Evolutionary conservation across 179 eudicot genomes (phyloP).

Genomic region (Dionaea muscipula): DNA sequence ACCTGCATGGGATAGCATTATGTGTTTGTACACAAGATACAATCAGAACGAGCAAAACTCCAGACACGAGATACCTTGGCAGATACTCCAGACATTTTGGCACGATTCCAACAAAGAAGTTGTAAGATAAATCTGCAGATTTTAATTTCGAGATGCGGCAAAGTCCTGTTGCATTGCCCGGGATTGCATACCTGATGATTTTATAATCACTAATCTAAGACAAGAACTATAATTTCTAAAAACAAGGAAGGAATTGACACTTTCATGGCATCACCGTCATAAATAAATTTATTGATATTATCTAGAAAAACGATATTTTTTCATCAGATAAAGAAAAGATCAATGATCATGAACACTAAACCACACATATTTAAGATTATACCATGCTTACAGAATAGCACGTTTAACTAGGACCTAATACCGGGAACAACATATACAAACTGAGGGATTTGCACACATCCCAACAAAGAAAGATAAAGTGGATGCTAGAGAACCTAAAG

Average conservation of each 20-base stretch:
- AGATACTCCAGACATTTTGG: constrained; percentile 73
- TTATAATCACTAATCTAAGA: constrained; percentile 2
- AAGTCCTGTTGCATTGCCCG: constrained; percentile 37
- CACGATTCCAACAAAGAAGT: constrained; percentile 58
- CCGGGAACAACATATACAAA: too few relatives aligned
- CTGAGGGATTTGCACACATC: too few relatives aligned
- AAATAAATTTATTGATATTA: too few relatives aligned
- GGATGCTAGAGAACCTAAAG: too few relatives aligned
- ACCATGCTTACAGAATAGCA: too few relatives aligned
- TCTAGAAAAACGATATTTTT: too few relatives aligned
- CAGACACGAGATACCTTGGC: constrained; percentile 43
- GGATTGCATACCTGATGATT: constrained; percentile 46
- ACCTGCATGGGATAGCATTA: constrained; percentile 25
- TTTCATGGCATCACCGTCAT: neutral
- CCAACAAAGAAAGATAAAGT: too few relatives aligned
- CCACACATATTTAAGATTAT: too few relatives aligned
- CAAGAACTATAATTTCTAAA: neutral
- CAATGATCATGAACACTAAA: too few relatives aligned
- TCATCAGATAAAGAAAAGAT: too few relatives aligned
- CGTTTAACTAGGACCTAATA: too few relatives aligned
- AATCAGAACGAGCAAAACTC: neutral
- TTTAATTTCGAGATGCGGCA: constrained; percentile 59
- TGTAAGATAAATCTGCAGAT: constrained; percentile 64
- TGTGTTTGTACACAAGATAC: neutral
- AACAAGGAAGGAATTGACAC: too few relatives aligned